Percentiles rank a stretch among this genome's conserved stretches.
Evolutionary conservation across 1,284 basidiomycete species (phyloP).

Genomic region (Coniophora puteana): DNA sequence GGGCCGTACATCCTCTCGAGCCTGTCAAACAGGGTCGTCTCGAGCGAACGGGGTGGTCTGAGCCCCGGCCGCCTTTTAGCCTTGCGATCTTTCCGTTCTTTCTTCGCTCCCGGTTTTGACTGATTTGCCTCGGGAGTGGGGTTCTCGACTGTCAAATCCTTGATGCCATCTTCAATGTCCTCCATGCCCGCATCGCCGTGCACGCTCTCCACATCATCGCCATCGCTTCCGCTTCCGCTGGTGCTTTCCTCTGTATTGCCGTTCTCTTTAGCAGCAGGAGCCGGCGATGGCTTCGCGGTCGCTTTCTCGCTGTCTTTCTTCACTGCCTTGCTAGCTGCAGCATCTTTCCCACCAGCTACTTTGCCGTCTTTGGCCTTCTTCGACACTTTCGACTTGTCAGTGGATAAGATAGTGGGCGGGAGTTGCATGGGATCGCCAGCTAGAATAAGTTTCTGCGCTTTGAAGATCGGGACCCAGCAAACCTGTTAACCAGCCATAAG

Average conservation of each 20-base stretch:
- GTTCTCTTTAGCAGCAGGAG: background rate
- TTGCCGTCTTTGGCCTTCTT: conserved; percentile 15
- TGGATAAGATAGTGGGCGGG: conserved; percentile 87
- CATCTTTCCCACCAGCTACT: conserved; percentile 14
- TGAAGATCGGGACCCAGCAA: conserved; percentile 95
- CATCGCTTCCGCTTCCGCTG: background rate
- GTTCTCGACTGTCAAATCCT: conserved; percentile 18
- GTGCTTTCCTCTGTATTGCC: background rate
- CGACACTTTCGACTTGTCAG: conserved; percentile 24
- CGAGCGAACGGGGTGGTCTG: conserved; percentile 70
- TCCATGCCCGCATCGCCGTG: conserved; percentile 10
- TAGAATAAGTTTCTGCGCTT: conserved; percentile 83
- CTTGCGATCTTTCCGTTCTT: conserved; percentile 16
- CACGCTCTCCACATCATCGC: conserved; percentile 6
- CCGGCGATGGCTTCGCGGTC: conserved; percentile 1
- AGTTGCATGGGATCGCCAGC: conserved; percentile 91
- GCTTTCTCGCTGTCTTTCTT: conserved; percentile 2
- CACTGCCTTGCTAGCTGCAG: conserved; percentile 5
- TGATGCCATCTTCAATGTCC: conserved; percentile 17
- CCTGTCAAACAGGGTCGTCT: conserved; percentile 90
- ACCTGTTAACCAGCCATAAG: conserved; percentile 46
- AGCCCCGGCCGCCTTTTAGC: conserved; percentile 31
- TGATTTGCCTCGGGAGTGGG: conserved; percentile 6
- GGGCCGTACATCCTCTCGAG: conserved; percentile 85
- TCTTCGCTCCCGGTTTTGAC: conserved; percentile 9